Base-by-base conservation (phyloP, 2,329 filamentous ascomycete genomes). In the Microsporum audouinii region DNA sequence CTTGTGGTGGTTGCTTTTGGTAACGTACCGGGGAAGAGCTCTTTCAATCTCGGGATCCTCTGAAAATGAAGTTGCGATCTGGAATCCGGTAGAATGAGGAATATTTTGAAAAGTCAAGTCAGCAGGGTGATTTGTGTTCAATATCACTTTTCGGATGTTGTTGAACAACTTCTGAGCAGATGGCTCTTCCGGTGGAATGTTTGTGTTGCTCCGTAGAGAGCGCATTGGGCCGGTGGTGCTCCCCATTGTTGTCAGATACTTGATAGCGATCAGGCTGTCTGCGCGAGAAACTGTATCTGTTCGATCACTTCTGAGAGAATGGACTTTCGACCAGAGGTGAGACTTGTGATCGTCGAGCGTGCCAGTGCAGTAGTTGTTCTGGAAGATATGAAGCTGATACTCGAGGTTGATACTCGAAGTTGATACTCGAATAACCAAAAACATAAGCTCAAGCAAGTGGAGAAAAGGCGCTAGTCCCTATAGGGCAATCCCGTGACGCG, bases 11-110 rank as follows among this genome's bases (percentile, higher is more conserved):
- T 27, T 36, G 58, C n/a, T 43, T 43, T 43, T n/a, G 39, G 49
- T 27, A 53, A 58, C 55, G 47, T 43, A 59, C 51, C 59, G 31
- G 53, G 55, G 45, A 47, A 31, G 61, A 10, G 47, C 49, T 12
- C 39, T 27, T 51, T 62, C 58, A 41, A 60, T 49, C 29, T 62
- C 61, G n/a, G 61, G 58, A 51, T 62, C 61, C 34, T 60, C 61
- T 31, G 8, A 29, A 56, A 62, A 60, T 12, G 58, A 60, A 8
- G 49, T 60, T 47, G 61, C 51, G 36, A 62, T 34, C 23, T 36
- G 58, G n/a, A 49, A 59, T 8, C 61, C 61, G 31, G 49, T 7
- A 31, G 27, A n/a, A 49, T 41, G 61, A 39, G 58, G 38, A 39
- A 62, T 60, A 38, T 49, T 49, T 62, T 41, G 27, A 39, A 57